These are phyloP conservation scores for Aspergillus latus DNA, from an alignment of 2,329 filamentous ascomycete genomes.

Conservation along the genomic window DNA sequence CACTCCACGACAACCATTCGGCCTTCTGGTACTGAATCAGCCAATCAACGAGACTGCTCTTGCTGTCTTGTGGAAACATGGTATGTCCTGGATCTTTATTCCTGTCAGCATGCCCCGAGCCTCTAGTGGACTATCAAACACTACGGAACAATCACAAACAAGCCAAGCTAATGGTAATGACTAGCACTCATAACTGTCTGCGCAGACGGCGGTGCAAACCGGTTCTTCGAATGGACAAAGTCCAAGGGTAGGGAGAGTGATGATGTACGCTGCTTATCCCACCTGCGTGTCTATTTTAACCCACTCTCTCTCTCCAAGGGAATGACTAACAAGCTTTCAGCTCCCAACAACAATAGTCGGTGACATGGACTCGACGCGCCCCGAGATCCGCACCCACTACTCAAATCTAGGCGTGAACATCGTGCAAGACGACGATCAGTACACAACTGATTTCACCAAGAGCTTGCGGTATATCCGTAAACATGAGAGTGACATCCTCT, in stretches of 20 bases:
- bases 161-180: neutral
- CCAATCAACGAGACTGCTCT: constrained; percentile 52
- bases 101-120: neutral
- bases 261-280: constrained; percentile 27
- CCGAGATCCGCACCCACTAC: constrained; percentile 66
- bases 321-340: constrained; percentile 31
- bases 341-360: constrained; percentile 75
- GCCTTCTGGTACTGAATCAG: constrained; percentile 62
- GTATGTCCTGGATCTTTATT: constrained; percentile 23
- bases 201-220: constrained; percentile 89
- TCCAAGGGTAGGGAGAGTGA: constrained; percentile 28
- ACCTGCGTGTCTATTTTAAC: neutral
- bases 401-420: constrained; percentile 60
- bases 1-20: constrained; percentile 37
- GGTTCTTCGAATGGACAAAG: constrained; percentile 58
- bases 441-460: constrained; percentile 90
- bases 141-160: neutral
- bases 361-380: constrained; percentile 80
- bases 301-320: constrained; percentile 18
- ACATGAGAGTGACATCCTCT: constrained; percentile 27
- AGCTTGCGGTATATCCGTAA: constrained; percentile 62
- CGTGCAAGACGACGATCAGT: constrained; percentile 72
- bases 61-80: constrained; percentile 37
- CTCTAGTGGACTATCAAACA: too few species aligned
- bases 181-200: constrained; percentile 69